These are phyloP conservation scores for Dryas integrifolia DNA, from an alignment of 331 rosid species.

Conservation along the genomic window DNA sequence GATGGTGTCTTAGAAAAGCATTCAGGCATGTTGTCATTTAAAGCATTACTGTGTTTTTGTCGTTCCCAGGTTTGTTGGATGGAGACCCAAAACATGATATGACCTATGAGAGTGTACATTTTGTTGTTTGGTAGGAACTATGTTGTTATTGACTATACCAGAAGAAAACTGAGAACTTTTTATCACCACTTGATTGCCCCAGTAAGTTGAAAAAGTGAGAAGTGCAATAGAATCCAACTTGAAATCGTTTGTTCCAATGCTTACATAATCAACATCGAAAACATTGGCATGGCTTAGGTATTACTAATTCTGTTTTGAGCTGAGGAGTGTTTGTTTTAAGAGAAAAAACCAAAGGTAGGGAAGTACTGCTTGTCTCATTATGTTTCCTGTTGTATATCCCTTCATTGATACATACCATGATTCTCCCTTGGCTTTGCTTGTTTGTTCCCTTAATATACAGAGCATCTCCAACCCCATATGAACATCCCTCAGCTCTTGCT, in stretches of 20 bases:
- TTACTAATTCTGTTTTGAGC: background rate
- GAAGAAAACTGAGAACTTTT: background rate
- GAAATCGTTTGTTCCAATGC: background rate
- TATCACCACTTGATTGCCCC: background rate
- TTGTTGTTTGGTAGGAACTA: background rate
- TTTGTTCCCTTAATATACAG: background rate
- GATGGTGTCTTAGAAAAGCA: no score
- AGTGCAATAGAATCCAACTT: background rate
- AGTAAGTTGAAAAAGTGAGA: background rate
- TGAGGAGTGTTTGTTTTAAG: background rate
- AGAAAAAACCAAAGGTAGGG: background rate
- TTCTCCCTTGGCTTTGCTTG: background rate
- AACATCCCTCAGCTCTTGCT: background rate
- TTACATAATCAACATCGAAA: slow-evolving; percentile 5
- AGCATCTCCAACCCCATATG: background rate
- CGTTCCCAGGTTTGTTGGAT: no score
- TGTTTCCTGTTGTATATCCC: background rate
- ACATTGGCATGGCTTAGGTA: slow-evolving; percentile 10
- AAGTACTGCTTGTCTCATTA: slow-evolving; percentile 16
- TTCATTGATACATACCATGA: background rate
- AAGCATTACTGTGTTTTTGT: no score
- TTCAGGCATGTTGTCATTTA: no score
- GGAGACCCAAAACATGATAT: no score
- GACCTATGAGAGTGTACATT: background rate
- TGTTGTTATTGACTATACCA: background rate